A percentile compares a stretch with the other conserved stretches of the same genome.
Evolutionary conservation across 352 stramenopile species (phyloP).

Genomic region (Phytophthora brassicae): DNA sequence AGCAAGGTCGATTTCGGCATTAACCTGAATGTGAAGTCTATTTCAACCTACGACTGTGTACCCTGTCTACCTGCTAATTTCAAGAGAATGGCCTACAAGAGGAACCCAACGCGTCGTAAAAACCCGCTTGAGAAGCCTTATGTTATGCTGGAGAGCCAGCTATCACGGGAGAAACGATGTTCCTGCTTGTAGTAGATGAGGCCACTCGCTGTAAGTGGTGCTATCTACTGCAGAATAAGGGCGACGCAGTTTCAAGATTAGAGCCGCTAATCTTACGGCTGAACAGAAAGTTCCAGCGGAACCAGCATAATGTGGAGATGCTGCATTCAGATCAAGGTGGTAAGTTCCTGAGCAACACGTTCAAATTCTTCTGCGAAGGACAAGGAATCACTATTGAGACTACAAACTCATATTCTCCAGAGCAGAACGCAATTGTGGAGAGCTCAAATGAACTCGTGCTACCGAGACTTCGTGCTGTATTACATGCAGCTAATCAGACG

Average conservation of each 20-base stretch:
- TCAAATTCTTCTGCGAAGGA: conserved; percentile 1
- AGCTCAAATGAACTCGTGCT: conserved; percentile 9
- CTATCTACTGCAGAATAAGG: conserved; percentile 10
- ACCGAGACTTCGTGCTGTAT: conserved; percentile 5
- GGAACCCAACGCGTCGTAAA: neutral
- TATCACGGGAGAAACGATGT: conserved; percentile 6
- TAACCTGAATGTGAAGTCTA: conserved; percentile 9
- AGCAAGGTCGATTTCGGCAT: conserved; percentile 16
- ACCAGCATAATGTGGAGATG: neutral
- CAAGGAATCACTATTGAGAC: conserved; percentile 7
- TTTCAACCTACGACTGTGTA: conserved; percentile 11
- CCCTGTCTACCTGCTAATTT: conserved; percentile 2
- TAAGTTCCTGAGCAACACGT: conserved; percentile 11
- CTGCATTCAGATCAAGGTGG: conserved; percentile 23
- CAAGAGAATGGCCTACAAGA: neutral
- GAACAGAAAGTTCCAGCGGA: conserved; percentile 11
- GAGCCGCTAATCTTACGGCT: neutral
- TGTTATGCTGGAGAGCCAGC: conserved; percentile 5
- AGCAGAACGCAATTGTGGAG: conserved; percentile 27
- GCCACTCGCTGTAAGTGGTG: conserved; percentile 23
- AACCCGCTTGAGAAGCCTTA: conserved; percentile 6
- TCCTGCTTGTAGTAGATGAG: conserved; percentile 24
- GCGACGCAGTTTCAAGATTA: conserved; percentile 2
- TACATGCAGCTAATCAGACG: conserved; percentile 12
- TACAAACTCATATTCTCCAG: conserved; percentile 23